Base-by-base conservation (phyloP, 768 basidiomycete genomes). In the Panaeolus papilionaceus region DNA sequence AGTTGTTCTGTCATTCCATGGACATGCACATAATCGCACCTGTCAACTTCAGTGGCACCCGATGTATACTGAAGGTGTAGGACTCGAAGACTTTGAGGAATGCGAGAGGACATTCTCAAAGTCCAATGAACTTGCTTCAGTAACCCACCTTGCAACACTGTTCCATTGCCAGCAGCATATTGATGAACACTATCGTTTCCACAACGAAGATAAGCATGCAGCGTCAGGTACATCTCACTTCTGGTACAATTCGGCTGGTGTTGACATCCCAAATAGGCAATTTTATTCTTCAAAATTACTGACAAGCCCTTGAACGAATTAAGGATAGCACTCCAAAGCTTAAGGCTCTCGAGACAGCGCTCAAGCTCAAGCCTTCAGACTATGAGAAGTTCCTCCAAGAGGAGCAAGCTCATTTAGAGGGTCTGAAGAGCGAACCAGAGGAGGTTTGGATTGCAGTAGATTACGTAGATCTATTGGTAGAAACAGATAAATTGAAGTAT, bases 21-120 rank as follows among this genome's bases (percentile, higher is more conserved):
- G 75, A 2, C 73, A 76, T 63, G 75, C 76, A 0, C 76, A 77
- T 61, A 77, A 75, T 44, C 64, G 74, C 2, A 23, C 62, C 3
- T 78, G 77, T 62, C 77, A 78, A 67, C 45, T 75, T 0, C 61
- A 39, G 2, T 71, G 62, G 64, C 75, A 71, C 64, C 70, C 76
- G 1, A 64, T 69, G 3, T 76, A 76, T 33, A 65, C 71, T 11
- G 69, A 75, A n/a, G 77, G 78, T 2, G 67, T 74, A 18, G 77
- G 78, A 0, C 66, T 76, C 0, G 76, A 77, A 44, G 77, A 79
- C 42, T 70, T 78, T 14, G 75, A 79, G 58, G 73, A 67, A 9
- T 78, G 76, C 62, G 74, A 78, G 61, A 68, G 72, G 1, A 71
- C 69, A 3, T 78, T 78, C 64, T 69, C 69, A 4, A 70, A 69